These are phyloP conservation scores for Senecio squalidus DNA, from an alignment of 140 eudicot genomes.

Conservation along the genomic window DNA sequence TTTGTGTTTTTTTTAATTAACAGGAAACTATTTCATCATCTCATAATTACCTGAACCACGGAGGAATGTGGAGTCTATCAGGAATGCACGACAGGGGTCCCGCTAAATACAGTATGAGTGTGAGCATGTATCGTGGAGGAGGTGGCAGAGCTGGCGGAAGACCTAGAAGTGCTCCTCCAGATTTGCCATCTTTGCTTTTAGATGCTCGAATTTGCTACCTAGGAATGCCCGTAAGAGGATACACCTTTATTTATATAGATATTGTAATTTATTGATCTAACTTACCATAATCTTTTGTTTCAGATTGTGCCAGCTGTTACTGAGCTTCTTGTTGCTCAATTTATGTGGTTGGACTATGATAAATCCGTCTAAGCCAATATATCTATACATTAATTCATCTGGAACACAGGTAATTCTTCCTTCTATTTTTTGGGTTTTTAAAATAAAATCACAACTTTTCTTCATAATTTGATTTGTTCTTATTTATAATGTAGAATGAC, in stretches of 20 bases:
- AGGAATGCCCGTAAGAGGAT: conserved; percentile 73
- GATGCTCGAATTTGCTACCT: conserved; percentile 75
- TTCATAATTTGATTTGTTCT: neutral
- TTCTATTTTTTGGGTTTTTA: conserved; percentile 1
- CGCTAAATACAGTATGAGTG: conserved; percentile 63
- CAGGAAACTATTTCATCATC: conserved; percentile 76
- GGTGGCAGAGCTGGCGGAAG: conserved; percentile 58
- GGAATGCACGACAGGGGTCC: conserved; percentile 48
- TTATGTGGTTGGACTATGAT: conserved; percentile 83
- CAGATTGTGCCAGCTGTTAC: conserved; percentile 84
- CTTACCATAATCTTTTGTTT: conserved; percentile 12
- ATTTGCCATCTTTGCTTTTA: conserved; percentile 79
- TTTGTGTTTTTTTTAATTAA: neutral
- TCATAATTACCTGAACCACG: conserved; percentile 52
- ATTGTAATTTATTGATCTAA: neutral
- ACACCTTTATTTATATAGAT: neutral
- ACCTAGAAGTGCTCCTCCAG: conserved; percentile 85
- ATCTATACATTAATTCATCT: conserved; percentile 79
- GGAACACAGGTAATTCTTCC: conserved; percentile 65
- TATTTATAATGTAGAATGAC: conserved; percentile 50
- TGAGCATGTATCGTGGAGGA: conserved; percentile 67
- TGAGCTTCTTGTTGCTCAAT: conserved; percentile 86
- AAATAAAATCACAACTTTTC: neutral
- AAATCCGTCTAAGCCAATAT: conserved; percentile 65
- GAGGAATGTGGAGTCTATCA: conserved; percentile 65